Evolutionary conservation across 106 monocot species (phyloP).

Genomic region (Ottelia alismoides): DNA sequence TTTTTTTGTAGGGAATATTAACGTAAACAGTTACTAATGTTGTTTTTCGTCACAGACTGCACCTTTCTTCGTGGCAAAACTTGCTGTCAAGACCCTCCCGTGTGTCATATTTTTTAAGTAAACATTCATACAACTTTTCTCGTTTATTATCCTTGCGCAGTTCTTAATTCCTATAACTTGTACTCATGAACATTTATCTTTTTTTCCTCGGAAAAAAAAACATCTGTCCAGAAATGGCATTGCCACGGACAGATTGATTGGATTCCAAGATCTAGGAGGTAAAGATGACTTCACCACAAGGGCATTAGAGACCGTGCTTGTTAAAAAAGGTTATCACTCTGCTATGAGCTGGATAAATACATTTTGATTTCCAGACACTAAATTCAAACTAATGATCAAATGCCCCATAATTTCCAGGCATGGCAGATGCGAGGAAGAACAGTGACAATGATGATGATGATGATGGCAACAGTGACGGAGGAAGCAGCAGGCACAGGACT

Average conservation of each 20-base stretch:
- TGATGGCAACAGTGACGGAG: conserved; percentile 15
- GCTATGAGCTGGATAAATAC: background rate
- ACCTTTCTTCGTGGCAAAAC: conserved; percentile 87
- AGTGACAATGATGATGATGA: too few species aligned
- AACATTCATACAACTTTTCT: background rate
- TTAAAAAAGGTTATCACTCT: conserved; percentile 48
- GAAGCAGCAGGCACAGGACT: conserved; percentile 19
- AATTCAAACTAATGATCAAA: background rate
- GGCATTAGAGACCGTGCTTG: conserved; percentile 62
- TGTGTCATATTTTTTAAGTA: conserved; percentile 87
- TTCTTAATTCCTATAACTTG: background rate
- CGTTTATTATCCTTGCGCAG: background rate
- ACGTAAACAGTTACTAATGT: conserved; percentile 6
- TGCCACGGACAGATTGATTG: conserved; percentile 66
- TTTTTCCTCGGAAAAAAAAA: too few species aligned
- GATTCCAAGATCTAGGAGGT: conserved; percentile 79
- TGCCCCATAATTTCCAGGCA: conserved; percentile 33
- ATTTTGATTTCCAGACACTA: too few species aligned
- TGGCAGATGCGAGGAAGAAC: conserved; percentile 44
- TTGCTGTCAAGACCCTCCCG: conserved; percentile 79
- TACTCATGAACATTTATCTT: background rate
- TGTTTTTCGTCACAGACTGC: conserved; percentile 74
- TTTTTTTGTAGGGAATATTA: background rate
- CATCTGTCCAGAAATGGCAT: conserved; percentile 82
- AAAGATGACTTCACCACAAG: conserved; percentile 93